Evolutionary conservation across 345 rosid species (phyloP).

Genomic region (Alliaria petiolata): DNA sequence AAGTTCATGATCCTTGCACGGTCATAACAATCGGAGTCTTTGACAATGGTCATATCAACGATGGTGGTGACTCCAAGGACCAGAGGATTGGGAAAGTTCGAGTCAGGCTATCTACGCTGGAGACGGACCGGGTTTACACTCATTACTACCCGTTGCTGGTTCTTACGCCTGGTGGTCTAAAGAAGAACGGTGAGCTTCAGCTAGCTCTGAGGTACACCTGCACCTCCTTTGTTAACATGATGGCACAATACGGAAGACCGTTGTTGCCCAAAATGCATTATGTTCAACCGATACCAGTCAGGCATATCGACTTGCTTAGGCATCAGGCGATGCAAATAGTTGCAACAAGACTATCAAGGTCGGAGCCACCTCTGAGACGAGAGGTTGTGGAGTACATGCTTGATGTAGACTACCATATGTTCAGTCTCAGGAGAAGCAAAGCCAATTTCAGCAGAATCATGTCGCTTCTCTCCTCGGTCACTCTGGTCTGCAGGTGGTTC

Average conservation of each 20-base stretch:
- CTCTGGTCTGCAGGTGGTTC: constrained; percentile 74
- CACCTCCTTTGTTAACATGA: constrained; percentile 83
- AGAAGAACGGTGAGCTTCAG: constrained; percentile 88
- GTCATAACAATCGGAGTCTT: constrained; percentile 90
- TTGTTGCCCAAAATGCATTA: constrained; percentile 99
- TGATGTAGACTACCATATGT: constrained; percentile 90
- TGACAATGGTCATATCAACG: constrained; percentile 74
- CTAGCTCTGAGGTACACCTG: constrained; percentile 85
- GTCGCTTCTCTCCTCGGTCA: constrained; percentile 63
- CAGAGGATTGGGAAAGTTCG: constrained; percentile 90
- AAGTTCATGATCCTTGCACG: constrained; percentile 89
- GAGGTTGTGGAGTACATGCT: constrained; percentile 94
- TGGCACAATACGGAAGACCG: constrained; percentile 78
- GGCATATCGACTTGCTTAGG: constrained; percentile 69
- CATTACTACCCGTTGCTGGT: constrained; percentile 86
- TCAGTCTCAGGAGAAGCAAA: constrained; percentile 88
- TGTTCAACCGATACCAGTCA: constrained; percentile 67
- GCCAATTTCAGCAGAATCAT: constrained; percentile 86
- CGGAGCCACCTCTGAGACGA: constrained; percentile 88
- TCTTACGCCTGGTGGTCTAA: constrained; percentile 67
- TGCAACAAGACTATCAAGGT: constrained; percentile 62
- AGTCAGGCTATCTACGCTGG: constrained; percentile 82
- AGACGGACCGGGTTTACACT: constrained; percentile 81
- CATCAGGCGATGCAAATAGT: constrained; percentile 89
- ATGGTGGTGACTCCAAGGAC: constrained; percentile 62